Conservation (phyloP, 306 rosid genomes). For the Trichosanthes truncata region DNA sequence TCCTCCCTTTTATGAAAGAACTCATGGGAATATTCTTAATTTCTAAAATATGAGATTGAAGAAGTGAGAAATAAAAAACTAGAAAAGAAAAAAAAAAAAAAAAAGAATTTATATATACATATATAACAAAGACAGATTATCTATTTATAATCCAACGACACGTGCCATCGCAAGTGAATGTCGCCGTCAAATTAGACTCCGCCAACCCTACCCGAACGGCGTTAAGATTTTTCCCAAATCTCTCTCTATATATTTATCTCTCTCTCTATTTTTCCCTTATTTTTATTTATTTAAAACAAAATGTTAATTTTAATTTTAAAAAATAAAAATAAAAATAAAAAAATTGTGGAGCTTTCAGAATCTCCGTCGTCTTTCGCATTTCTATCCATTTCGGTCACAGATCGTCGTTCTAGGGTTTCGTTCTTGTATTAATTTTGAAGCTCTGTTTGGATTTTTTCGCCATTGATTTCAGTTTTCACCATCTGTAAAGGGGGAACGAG, state of each 20-base stretch:
- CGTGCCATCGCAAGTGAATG: conserved; percentile 22
- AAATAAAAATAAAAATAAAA: neutral
- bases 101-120: too few relatives aligned
- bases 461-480: neutral
- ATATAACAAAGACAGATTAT: neutral
- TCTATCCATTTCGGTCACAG: conserved; percentile 11
- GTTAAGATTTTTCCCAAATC: conserved; percentile 12
- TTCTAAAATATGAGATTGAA: neutral
- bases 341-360: conserved; percentile 32
- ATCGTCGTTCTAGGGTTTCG: neutral
- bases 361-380: conserved; percentile 15
- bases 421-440: neutral
- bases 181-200: conserved; percentile 20
- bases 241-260: neutral
- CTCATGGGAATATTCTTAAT: neutral
- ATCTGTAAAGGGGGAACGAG: neutral
- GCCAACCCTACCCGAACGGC: conserved; percentile 13
- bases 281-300: neutral
- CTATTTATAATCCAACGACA: neutral
- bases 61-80: neutral
- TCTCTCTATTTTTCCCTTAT: neutral
- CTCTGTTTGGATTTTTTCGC: neutral
- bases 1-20: neutral
- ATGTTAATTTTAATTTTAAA: neutral
- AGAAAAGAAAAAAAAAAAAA: too few relatives aligned